Percentiles rank a stretch among this genome's conserved stretches.
phyloP scores from a whole-genome alignment of 345 rosid genomes.

The Gossypium sturtianum region DNA sequence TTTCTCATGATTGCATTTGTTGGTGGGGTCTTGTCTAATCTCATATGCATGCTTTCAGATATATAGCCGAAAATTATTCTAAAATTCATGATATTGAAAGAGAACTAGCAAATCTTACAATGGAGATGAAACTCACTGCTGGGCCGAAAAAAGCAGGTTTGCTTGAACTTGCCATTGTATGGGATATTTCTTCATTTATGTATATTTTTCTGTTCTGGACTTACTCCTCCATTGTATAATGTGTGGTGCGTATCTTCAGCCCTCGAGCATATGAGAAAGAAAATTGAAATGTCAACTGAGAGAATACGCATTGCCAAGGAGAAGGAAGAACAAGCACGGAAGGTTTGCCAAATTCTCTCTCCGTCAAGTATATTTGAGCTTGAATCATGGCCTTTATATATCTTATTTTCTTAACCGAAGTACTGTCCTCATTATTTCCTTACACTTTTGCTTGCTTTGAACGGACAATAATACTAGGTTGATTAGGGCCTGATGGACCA shows the following conservation, averaged over 20 bases:
- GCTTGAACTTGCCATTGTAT: neutral
- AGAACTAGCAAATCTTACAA: slow-evolving; percentile 59
- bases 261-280: slow-evolving; percentile 83
- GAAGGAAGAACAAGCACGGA: slow-evolving; percentile 72
- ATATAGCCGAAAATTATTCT: slow-evolving; percentile 70
- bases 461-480: neutral
- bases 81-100: slow-evolving; percentile 82
- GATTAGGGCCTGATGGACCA: neutral
- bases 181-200: slow-evolving; percentile 3
- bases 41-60: slow-evolving; percentile 33
- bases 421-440: neutral
- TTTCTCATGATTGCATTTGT: neutral
- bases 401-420: neutral
- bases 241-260: slow-evolving; percentile 37
- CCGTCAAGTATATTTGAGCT: neutral
- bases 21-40: neutral
- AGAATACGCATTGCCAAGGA: slow-evolving; percentile 60
- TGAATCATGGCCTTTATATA: neutral
- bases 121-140: slow-evolving; percentile 97
- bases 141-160: slow-evolving; percentile 96
- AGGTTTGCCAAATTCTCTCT: slow-evolving; percentile 40
- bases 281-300: slow-evolving; percentile 71
- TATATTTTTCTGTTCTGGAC: slow-evolving; percentile 10
- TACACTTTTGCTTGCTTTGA: neutral
- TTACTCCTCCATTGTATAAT: slow-evolving; percentile 21